phyloP scores from a whole-genome alignment of 768 basidiomycete species.

The Naganishia friedmannii region DNA sequence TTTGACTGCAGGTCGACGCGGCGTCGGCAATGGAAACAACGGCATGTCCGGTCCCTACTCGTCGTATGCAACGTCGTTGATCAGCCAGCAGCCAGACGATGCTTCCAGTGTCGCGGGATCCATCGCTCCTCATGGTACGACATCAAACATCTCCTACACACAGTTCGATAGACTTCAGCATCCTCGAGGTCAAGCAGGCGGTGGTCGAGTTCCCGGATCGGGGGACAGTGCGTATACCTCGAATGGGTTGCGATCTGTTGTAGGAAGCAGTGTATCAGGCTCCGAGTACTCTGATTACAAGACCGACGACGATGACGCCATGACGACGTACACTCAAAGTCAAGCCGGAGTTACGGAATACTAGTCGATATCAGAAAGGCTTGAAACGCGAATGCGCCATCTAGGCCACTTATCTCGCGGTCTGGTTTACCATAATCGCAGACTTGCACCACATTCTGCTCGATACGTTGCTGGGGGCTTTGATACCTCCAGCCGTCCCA shows the following conservation, averaged over 20 bases:
- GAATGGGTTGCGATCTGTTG: constrained; percentile 45
- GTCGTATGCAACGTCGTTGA: constrained; percentile 75
- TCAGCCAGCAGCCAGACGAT: constrained; percentile 60
- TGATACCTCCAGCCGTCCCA: too few relatives aligned
- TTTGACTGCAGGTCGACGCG: constrained; percentile 60
- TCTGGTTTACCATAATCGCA: too few relatives aligned
- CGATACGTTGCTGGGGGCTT: too few relatives aligned
- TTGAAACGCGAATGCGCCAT: neutral
- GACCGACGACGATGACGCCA: constrained; percentile 43
- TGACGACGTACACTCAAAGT: constrained; percentile 48
- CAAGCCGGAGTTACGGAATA: constrained; percentile 52
- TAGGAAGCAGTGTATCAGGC: constrained; percentile 42
- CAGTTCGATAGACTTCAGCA: constrained; percentile 85
- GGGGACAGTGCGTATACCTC: constrained; percentile 27
- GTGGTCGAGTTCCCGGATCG: constrained; percentile 22
- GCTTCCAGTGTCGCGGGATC: constrained; percentile 63
- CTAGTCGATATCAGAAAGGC: constrained; percentile 28
- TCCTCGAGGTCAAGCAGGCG: constrained; percentile 12
- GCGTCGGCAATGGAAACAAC: constrained; percentile 72
- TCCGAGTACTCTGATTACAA: constrained; percentile 47
- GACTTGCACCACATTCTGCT: too few relatives aligned
- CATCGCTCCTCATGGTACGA: constrained; percentile 56
- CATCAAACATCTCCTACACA: constrained; percentile 66
- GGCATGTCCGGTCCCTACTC: constrained; percentile 60
- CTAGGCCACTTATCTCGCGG: too few relatives aligned